A percentile compares a stretch with the other conserved stretches of the same genome.
Conservation (phyloP, 257 asterid species). For the Ballota nigra region DNA sequence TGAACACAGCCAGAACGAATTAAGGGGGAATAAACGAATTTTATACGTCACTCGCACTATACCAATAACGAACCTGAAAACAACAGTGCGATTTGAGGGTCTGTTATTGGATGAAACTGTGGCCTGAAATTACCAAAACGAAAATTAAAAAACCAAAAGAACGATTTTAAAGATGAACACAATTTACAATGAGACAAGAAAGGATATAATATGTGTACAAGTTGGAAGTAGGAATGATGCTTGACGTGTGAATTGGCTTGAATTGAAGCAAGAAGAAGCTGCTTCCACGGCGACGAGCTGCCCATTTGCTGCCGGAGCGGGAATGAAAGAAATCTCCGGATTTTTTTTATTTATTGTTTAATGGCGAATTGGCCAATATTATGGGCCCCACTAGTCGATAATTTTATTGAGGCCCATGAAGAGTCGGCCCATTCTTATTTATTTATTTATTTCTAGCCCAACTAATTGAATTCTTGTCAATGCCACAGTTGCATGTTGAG, state of each 20-base stretch:
- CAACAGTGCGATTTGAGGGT: conserved; percentile 97
- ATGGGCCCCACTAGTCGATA: not conserved
- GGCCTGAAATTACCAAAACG: conserved; percentile 48
- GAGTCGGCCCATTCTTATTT: not conserved
- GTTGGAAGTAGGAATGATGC: conserved; percentile 72
- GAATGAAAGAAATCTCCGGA: not conserved
- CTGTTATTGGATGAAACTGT: conserved; percentile 61
- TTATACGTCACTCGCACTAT: not conserved
- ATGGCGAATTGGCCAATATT: not conserved
- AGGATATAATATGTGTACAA: conserved; percentile 35
- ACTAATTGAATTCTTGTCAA: not conserved
- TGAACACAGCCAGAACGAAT: conserved; percentile 14
- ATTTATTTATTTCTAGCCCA: not conserved
- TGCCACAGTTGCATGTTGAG: too few relatives aligned
- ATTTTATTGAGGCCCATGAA: not conserved
- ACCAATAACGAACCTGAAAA: conserved; percentile 57
- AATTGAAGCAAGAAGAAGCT: conserved; percentile 71
- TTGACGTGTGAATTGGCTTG: conserved; percentile 78
- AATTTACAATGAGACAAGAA: not conserved
- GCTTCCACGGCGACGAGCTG: conserved; percentile 74
- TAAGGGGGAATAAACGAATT: not conserved
- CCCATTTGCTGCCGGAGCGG: conserved; percentile 38
- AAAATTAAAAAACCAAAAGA: not conserved
- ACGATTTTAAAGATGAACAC: not conserved
- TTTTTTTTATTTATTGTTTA: not conserved